A percentile compares a stretch with the other conserved stretches of the same genome.
Conservation (phyloP, 2,329 filamentous ascomycete species). For the Akanthomyces lecanii region DNA sequence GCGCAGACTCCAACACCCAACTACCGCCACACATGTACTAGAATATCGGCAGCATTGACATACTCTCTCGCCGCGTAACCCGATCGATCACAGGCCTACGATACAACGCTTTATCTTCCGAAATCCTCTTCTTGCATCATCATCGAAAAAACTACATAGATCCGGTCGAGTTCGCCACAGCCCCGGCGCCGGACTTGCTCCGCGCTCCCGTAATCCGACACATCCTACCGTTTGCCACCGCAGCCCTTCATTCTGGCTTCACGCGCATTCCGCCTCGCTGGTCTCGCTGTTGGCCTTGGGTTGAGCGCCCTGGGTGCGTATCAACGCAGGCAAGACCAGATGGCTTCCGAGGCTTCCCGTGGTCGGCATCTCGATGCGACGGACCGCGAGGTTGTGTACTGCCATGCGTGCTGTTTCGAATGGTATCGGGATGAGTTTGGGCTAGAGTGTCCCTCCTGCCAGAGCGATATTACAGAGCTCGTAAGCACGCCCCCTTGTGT, state of each 20-base stretch:
- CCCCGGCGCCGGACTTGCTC: not conserved
- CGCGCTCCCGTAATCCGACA: not conserved
- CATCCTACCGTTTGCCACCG: not conserved
- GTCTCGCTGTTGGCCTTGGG: conserved; percentile 56
- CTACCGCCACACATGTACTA: not conserved
- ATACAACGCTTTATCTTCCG: not conserved
- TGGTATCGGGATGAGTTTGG: conserved; percentile 71
- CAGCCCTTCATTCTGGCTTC: conserved; percentile 46
- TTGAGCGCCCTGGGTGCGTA: conserved; percentile 54
- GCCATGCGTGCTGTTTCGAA: conserved; percentile 74
- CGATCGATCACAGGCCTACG: not conserved
- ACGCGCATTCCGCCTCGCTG: conserved; percentile 49
- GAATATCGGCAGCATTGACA: not conserved
- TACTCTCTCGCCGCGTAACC: not conserved
- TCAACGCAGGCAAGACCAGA: conserved; percentile 43
- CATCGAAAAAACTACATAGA: not conserved
- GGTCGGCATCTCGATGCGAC: conserved; percentile 45
- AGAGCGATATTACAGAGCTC: conserved; percentile 78
- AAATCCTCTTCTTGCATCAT: not conserved
- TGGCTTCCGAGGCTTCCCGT: conserved; percentile 30
- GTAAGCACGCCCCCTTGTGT: conserved; percentile 46
- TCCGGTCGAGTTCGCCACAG: not conserved
- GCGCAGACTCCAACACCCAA: not conserved
- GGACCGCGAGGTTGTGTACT: conserved; percentile 72
- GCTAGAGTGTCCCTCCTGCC: conserved; percentile 72